Evolutionary conservation across 352 stramenopile species (phyloP), one percentile per base, ranked within the genome.

Genomic region (Pythium folliculosum): DNA sequence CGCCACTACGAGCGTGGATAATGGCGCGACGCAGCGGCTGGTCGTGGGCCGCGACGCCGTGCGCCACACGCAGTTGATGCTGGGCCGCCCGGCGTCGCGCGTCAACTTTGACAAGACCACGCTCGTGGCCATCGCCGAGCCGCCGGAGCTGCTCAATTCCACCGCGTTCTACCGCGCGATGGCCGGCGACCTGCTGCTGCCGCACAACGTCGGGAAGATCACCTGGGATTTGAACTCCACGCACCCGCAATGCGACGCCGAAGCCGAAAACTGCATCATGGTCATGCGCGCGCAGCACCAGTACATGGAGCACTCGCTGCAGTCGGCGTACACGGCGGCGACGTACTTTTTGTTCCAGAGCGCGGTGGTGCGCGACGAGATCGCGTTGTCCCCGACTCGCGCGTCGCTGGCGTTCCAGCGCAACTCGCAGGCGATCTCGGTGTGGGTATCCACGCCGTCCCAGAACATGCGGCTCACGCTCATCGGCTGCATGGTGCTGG

Each of bases 281-380:
- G 4, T 16, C 2, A n/a, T 35, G 30, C 43, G 21, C 6, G 10
- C 7, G 2, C 44, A 63, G 5, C 56, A 63, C 44, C 6, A 30
- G 10, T 63, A 55, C 45, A 63, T 63, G 21, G 57, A 63, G 30
- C 57, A 63, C 57, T 9, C 3, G 3, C 32, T 63, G 3, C 57
- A 63, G 19, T n/a, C 30, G 1, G 57, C 57, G 16, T 63, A 63
- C 57, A 63, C 57, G 3, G 30, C 57, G 10, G 57, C 55, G n/a
- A 32, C 30, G 8, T 63, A 40, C 25, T 63, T 52, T 19, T 6
- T 63, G 5, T 54, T 63, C 8, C 22, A 45, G 43, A 45, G 32
- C 17, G 55, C 14, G 2, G 22, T 27, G 5, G 55, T 63, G 22
- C 14, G 14, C 0, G 45, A 63, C 43, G 19, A 19, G 17, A 53